phyloP scores from a whole-genome alignment of 768 basidiomycete genomes.

The Dacryopinax spathularia region DNA sequence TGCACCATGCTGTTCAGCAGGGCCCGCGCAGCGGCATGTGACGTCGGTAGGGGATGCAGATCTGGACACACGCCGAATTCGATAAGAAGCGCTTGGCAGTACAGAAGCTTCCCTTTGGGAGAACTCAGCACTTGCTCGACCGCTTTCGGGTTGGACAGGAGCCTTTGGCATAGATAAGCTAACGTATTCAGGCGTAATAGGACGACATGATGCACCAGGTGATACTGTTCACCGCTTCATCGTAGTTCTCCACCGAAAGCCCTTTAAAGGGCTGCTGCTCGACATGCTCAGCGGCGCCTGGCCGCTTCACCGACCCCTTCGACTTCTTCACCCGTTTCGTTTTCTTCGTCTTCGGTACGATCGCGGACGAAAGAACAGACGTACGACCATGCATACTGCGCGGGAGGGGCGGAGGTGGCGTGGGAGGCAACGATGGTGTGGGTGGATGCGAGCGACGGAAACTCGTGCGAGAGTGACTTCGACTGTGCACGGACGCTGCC shows the following conservation, averaged over 20 bases:
- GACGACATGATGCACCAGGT: conserved; percentile 1
- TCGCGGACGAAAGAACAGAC: background rate
- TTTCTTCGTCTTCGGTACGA: background rate
- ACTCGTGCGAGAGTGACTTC: background rate
- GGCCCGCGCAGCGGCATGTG: background rate
- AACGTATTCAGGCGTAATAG: conserved; percentile 1
- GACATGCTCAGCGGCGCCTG: background rate
- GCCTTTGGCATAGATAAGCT: conserved; percentile 3
- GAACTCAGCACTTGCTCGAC: background rate
- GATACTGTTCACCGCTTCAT: conserved; percentile 4
- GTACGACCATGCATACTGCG: background rate
- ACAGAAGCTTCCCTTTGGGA: background rate
- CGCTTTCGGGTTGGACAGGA: background rate
- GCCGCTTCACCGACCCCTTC: background rate
- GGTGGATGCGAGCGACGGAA: background rate
- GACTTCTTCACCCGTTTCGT: background rate
- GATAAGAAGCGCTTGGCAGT: background rate
- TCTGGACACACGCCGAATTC: conserved; percentile 1
- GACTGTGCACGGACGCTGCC: background rate
- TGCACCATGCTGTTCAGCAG: background rate
- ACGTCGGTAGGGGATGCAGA: background rate
- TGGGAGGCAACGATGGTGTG: background rate
- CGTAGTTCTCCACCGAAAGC: background rate
- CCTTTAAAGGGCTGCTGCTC: background rate
- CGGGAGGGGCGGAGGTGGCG: background rate